These are phyloP conservation scores for Cladophialophora exuberans DNA, from an alignment of 2,329 filamentous ascomycete genomes.

Conservation along the genomic window DNA sequence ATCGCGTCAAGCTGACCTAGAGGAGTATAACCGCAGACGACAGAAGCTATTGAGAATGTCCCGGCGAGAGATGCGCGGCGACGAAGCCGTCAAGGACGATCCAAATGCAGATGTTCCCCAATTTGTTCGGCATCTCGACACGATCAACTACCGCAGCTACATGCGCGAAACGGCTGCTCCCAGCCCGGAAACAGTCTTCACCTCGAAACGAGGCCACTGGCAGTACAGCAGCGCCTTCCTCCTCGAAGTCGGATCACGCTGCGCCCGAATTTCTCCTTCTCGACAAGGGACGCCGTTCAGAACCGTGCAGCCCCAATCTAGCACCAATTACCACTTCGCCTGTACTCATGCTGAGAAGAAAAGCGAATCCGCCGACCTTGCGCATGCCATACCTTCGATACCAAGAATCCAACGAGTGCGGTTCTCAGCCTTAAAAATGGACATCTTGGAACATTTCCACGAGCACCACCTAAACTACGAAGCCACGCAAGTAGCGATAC, in stretches of 20 bases:
- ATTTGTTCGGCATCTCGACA: constrained; percentile 33
- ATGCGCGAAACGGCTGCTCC: constrained; percentile 26
- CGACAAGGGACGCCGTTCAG: background rate
- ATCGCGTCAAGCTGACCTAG: constrained; percentile 30
- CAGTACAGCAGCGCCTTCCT: constrained; percentile 27
- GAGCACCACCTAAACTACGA: constrained; percentile 16
- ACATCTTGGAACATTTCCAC: constrained; percentile 18
- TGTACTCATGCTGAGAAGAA: constrained; percentile 23
- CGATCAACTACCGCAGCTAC: constrained; percentile 31
- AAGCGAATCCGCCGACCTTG: constrained; percentile 4
- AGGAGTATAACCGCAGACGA: constrained; percentile 31
- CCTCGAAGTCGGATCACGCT: constrained; percentile 13
- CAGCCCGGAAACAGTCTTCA: constrained; percentile 28
- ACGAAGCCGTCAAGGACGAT: constrained; percentile 29
- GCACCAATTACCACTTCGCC: constrained; percentile 7
- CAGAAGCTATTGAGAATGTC: constrained; percentile 29
- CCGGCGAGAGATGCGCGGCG: constrained; percentile 32
- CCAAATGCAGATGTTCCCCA: constrained; percentile 30
- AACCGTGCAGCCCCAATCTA: background rate
- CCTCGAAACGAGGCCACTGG: constrained; percentile 34
- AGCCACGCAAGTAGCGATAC: constrained; percentile 5
- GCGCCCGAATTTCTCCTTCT: background rate
- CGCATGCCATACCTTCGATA: constrained; percentile 1
- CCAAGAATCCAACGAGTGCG: constrained; percentile 1
- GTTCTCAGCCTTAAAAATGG: constrained; percentile 16